Evolutionary conservation across 352 stramenopile species (phyloP), one percentile per base, ranked within the genome.

Genomic region (Elongisporangium senticosum): DNA sequence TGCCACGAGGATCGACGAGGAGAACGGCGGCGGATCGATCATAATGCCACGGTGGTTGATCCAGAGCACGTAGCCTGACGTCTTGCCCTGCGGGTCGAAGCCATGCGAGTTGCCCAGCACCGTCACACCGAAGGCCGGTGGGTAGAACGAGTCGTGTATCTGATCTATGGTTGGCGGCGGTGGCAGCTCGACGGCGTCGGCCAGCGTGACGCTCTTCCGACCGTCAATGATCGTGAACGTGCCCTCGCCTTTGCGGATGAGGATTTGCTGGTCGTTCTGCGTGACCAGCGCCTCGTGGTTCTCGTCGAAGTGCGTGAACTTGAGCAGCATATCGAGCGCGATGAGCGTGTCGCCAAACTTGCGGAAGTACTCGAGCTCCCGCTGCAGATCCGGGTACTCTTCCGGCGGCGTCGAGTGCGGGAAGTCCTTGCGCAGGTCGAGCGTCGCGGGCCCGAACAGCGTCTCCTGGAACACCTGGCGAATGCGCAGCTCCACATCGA

Each of bases 11-110:
- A 96, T 90, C 15, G 82, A 88, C 20, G 82, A 93, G 39, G 88
- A 95, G 55, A 96, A 95, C 5, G 96, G 94, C 20, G 96, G 96
- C 19, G 96, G 96, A 65, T 98, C 96, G 63, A 98, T 97, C 96
- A 98, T 98, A 53, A 98, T 95, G 24, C 96, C 96, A 50, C 94
- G 71, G 39, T 96, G 90, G 65, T 98, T 98, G 55, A 98, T 97
- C 96, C 96, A 98, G 5, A 98, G 74, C 39, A 98, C 96, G 69
- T 98, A 98, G 15, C 96, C 96, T 13, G 90, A 98, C 11, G 94
- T 97, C 56, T 85, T 89, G 52, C 96, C 96, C 56, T 87, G 94
- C 49, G 93, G 91, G 26, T 98, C 96, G 62, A 98, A 98, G 11
- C 96, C 94, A 57, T 98, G 94, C 11, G 93, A 98, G 75, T 95